phyloP scores from a whole-genome alignment of 805 yeast genomes.

The Starmerella apis region DNA sequence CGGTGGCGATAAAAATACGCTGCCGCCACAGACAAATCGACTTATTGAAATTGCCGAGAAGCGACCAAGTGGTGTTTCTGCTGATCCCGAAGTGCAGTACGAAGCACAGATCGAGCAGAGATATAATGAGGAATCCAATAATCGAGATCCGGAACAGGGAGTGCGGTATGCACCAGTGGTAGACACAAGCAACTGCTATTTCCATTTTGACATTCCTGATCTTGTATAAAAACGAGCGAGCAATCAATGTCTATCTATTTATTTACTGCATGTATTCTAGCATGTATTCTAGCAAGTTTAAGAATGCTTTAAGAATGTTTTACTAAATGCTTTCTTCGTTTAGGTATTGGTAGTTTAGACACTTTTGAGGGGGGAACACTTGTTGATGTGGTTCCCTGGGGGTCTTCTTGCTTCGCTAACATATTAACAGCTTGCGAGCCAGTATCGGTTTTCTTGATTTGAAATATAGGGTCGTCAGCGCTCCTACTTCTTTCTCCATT shows the following conservation, averaged over 20 bases:
- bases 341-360: constrained; percentile 9
- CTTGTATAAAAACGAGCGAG: constrained; percentile 14
- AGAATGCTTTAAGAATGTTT: not conserved
- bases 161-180: constrained; percentile 42
- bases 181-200: constrained; percentile 59
- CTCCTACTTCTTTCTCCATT: too few relatives aligned
- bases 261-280: not conserved
- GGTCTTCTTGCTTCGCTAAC: too few relatives aligned
- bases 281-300: too few relatives aligned
- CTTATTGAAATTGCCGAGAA: constrained; percentile 15
- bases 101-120: not conserved
- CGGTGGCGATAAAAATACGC: constrained; percentile 34
- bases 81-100: constrained; percentile 10
- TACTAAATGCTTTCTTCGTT: constrained; percentile 12
- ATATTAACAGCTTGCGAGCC: too few relatives aligned
- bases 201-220: constrained; percentile 67
- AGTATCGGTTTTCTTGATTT: too few relatives aligned
- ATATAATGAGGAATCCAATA: constrained; percentile 8
- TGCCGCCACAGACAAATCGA: constrained; percentile 16
- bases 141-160: not conserved
- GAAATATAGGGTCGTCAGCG: too few relatives aligned
- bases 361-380: not conserved
- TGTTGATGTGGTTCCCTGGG: too few relatives aligned
- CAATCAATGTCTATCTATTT: not conserved
- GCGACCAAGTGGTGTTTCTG: not conserved